These are phyloP conservation scores for Backusella parvicylindrica DNA, from an alignment of 192 early-diverging fungal genomes.

Conservation along the genomic window DNA sequence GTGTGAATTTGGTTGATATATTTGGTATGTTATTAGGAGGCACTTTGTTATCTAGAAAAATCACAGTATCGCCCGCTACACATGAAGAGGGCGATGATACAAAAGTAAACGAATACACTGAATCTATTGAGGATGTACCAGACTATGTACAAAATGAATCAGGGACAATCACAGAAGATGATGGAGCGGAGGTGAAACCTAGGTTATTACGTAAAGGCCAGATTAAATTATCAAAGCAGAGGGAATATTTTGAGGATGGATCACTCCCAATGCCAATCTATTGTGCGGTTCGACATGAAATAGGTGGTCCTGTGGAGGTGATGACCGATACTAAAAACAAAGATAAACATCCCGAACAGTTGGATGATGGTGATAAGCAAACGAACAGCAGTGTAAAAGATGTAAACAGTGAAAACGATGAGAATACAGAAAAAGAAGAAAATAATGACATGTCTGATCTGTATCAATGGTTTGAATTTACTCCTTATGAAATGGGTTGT, in stretches of 20 bases:
- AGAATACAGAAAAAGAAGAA: slow-evolving; percentile 31
- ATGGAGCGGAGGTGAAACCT: slow-evolving; percentile 12
- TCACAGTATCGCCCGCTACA: slow-evolving; percentile 7
- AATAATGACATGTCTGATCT: slow-evolving; percentile 30
- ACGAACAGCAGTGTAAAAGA: slow-evolving; percentile 8
- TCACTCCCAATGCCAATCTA: slow-evolving; percentile 74
- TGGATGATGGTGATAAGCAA: background rate
- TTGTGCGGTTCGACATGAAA: slow-evolving; percentile 64
- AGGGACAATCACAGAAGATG: background rate
- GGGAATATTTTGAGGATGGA: slow-evolving; percentile 55
- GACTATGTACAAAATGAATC: slow-evolving; percentile 26
- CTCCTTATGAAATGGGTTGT: slow-evolving; percentile 74
- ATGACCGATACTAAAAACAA: background rate
- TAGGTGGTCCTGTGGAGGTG: slow-evolving; percentile 4
- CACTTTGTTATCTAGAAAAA: slow-evolving; percentile 38
- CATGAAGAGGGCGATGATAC: background rate
- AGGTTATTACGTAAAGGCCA: slow-evolving; percentile 20
- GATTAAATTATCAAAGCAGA: slow-evolving; percentile 51
- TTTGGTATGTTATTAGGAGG: slow-evolving; percentile 49
- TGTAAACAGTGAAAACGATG: slow-evolving; percentile 4
- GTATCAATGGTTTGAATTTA: slow-evolving; percentile 82
- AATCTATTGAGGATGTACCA: background rate
- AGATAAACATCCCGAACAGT: background rate
- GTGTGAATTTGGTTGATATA: slow-evolving; percentile 47
- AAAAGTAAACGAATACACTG: background rate